A percentile compares a stretch with the other conserved stretches of the same genome.
phyloP scores from a whole-genome alignment of 2,329 filamentous ascomycete species.

The Chaetomium globosum region DNA sequence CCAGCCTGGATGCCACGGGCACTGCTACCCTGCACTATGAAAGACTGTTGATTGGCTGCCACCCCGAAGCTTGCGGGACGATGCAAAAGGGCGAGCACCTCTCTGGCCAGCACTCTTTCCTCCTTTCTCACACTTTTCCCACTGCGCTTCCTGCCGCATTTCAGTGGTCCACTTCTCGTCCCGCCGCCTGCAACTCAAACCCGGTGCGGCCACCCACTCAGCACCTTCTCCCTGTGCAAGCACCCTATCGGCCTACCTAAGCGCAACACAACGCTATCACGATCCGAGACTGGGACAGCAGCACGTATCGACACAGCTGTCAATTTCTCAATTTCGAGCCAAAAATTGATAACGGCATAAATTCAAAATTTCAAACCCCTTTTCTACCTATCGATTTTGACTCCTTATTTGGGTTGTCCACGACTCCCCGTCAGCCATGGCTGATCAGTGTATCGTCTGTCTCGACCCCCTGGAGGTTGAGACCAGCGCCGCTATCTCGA shows the following conservation, averaged over 20 bases:
- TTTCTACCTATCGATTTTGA: conserved; percentile 46
- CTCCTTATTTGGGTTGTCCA: conserved; percentile 37
- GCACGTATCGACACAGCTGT: conserved; percentile 18
- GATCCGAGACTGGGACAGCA: background rate
- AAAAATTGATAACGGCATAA: conserved; percentile 7
- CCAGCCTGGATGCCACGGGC: conserved; percentile 17
- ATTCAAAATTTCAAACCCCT: conserved; percentile 47
- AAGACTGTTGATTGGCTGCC: conserved; percentile 31
- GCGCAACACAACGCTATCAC: background rate
- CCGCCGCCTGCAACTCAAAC: conserved; percentile 13
- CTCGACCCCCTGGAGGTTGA: conserved; percentile 58
- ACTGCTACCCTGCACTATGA: conserved; percentile 27
- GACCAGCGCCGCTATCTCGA: conserved; percentile 29
- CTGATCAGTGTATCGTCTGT: conserved; percentile 72
- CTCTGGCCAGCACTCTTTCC: conserved; percentile 31
- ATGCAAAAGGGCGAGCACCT: conserved; percentile 30
- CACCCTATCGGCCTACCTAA: background rate
- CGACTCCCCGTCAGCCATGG: conserved; percentile 48
- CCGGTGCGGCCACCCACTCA: conserved; percentile 21
- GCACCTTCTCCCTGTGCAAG: background rate
- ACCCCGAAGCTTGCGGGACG: conserved; percentile 23
- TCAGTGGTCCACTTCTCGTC: conserved; percentile 22
- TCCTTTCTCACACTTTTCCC: conserved; percentile 27
- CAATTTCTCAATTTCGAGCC: conserved; percentile 13
- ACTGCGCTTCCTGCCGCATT: conserved; percentile 17